Base-by-base conservation (phyloP, 441 rosid species). In the Aleurites moluccanus region DNA sequence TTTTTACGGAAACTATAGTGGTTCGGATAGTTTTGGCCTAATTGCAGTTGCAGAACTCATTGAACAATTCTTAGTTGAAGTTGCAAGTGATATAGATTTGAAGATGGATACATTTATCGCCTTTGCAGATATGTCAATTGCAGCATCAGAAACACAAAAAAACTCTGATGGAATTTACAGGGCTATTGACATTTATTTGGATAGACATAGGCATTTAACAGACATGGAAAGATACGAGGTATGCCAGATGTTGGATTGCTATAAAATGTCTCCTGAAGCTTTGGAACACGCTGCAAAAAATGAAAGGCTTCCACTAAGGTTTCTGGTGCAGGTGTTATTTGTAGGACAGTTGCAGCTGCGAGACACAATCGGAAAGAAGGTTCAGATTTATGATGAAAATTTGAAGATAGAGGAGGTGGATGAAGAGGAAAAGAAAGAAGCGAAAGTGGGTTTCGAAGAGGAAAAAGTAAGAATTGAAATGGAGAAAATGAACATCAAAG, bases 101-200 rank as follows among this genome's bases (percentile, higher is more conserved):
- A 81, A 66, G 76, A 64, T 80, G 8, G 79, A 78, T 64, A 80
- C 88, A 4, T 94, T 94, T 70, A 77, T 82, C 50, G 78, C 78
- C 52, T 67, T 92, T 6, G 90, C 85, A 5, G 88, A 91, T 77
- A 83, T 87, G 80, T 79, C 84, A n/a, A 77, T 72, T 59, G 82
- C 88, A 64, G 86, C 93, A 30, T 69, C 75, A 13, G 92, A 85
- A 50, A 77, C 78, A 1, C 64, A 83, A 21, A 80, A 82, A 57
- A 86, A 83, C 73, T 88, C 88, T 1, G 94, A 94, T 76, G 94
- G 91, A 77, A 81, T 91, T 53, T 94, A 92, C 86, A 80, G 82
- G 44, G 98, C 97, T 0, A 77, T 94, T 2, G 87, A 91, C 71
- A 80, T 85, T 53, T 94, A 83, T 87, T 77, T 94, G 74, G 92